These are phyloP conservation scores for Helichrysum umbraculigerum DNA, from an alignment of 129 eudicot species.

Conservation along the genomic window DNA sequence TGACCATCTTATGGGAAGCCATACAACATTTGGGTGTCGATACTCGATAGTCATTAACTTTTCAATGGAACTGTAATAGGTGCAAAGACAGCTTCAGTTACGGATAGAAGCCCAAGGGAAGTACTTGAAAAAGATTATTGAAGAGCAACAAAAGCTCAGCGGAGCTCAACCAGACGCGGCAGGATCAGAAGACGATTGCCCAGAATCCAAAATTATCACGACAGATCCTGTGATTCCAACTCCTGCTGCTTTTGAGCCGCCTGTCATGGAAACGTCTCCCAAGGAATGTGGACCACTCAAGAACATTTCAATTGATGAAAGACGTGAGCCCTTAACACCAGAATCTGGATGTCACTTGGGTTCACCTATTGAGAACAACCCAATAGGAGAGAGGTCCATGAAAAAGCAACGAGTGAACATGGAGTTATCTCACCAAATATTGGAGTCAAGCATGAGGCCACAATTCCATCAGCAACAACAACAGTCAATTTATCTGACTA, in stretches of 20 bases:
- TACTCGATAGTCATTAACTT: constrained; percentile 1
- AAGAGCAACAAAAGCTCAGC: constrained; percentile 69
- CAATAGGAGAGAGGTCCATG: constrained; percentile 34
- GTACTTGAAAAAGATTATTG: constrained; percentile 76
- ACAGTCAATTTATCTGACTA: constrained; percentile 27
- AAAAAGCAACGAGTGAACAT: constrained; percentile 51
- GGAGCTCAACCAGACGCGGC: constrained; percentile 59
- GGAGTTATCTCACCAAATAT: constrained; percentile 41
- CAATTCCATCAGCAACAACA: constrained; percentile 35
- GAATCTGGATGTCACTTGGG: constrained; percentile 50
- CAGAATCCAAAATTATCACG: constrained; percentile 35
- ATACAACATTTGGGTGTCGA: too few species aligned
- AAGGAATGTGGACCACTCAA: constrained; percentile 30
- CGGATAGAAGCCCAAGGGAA: constrained; percentile 89
- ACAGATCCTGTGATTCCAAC: constrained; percentile 54
- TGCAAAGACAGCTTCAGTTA: constrained; percentile 79
- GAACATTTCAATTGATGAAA: constrained; percentile 48
- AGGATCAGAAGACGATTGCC: constrained; percentile 35
- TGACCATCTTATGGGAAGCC: too few species aligned
- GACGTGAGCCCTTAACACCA: constrained; percentile 63
- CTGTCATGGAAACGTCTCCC: constrained; percentile 30
- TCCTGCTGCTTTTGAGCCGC: constrained; percentile 26
- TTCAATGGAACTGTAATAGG: constrained; percentile 38
- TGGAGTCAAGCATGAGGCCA: constrained; percentile 56
- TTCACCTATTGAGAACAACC: constrained; percentile 30